Evolutionary conservation across 345 rosid genomes (phyloP).

Genomic region (Salix koriyanagi): DNA sequence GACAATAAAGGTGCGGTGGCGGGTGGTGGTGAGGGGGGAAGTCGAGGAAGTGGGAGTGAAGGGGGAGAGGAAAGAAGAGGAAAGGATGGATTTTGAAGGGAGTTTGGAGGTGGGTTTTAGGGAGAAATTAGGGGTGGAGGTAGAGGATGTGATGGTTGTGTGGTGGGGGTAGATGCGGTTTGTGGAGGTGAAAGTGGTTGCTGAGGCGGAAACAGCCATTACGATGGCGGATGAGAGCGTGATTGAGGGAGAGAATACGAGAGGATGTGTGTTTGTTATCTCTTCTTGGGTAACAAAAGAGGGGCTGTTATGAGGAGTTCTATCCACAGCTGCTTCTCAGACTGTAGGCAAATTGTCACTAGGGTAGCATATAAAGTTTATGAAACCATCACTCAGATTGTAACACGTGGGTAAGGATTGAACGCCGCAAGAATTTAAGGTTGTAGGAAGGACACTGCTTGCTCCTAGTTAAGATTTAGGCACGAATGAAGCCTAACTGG

Average conservation of each 20-base stretch:
- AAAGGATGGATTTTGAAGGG: constrained; percentile 40
- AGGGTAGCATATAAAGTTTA: constrained; percentile 7
- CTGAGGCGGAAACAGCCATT: constrained; percentile 65
- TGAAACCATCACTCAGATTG: background rate
- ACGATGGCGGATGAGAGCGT: background rate
- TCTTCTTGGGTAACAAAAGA: constrained; percentile 12
- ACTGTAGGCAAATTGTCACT: background rate
- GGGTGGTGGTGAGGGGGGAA: constrained; percentile 10
- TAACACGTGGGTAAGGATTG: constrained; percentile 15
- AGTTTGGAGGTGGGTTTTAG: constrained; percentile 21
- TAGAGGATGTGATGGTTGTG: constrained; percentile 32
- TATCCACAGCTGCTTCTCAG: constrained; percentile 16
- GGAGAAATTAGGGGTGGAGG: constrained; percentile 25
- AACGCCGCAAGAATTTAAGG: background rate
- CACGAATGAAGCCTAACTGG: background rate
- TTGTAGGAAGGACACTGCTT: background rate
- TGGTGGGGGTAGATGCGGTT: constrained; percentile 37
- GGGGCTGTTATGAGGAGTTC: constrained; percentile 20
- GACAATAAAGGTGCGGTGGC: constrained; percentile 48
- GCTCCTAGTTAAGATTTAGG: background rate
- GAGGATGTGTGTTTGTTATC: constrained; percentile 29
- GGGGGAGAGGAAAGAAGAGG: constrained; percentile 58
- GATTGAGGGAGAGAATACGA: constrained; percentile 7
- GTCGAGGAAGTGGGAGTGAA: constrained; percentile 32
- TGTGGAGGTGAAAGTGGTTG: constrained; percentile 39